These are phyloP conservation scores for Triticum timopheevii DNA, from an alignment of 176 grass and related monocot genomes.

Conservation along the genomic window DNA sequence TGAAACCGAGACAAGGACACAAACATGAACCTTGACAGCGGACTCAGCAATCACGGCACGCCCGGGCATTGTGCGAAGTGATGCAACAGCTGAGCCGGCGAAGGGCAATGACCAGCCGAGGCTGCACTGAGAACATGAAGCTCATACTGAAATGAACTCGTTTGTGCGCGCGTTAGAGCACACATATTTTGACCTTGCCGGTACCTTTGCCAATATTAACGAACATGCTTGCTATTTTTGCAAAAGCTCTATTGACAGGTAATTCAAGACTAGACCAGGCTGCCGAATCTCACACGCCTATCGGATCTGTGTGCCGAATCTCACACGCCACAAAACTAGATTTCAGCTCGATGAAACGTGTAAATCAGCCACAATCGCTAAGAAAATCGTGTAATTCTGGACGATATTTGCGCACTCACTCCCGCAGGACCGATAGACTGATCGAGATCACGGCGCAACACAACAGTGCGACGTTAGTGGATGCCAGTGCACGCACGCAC, in stretches of 20 bases:
- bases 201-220: background rate
- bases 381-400: background rate
- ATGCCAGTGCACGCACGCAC: background rate
- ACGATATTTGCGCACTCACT: background rate
- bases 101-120: too few relatives aligned
- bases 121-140: too few relatives aligned
- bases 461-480: background rate
- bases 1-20: too few relatives aligned
- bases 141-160: too few relatives aligned
- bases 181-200: too few relatives aligned
- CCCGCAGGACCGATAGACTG: background rate
- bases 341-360: background rate
- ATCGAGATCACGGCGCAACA: conserved; percentile 27
- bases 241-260: background rate
- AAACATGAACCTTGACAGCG: too few relatives aligned
- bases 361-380: background rate
- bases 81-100: too few relatives aligned
- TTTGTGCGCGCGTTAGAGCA: too few relatives aligned
- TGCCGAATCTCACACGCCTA: too few relatives aligned
- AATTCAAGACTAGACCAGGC: too few relatives aligned
- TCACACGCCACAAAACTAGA: background rate
- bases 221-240: background rate
- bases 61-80: too few relatives aligned
- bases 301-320: background rate
- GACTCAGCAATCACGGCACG: too few relatives aligned